Evolutionary conservation across 306 rosid species (phyloP).

Genomic region (Vicia faba): DNA sequence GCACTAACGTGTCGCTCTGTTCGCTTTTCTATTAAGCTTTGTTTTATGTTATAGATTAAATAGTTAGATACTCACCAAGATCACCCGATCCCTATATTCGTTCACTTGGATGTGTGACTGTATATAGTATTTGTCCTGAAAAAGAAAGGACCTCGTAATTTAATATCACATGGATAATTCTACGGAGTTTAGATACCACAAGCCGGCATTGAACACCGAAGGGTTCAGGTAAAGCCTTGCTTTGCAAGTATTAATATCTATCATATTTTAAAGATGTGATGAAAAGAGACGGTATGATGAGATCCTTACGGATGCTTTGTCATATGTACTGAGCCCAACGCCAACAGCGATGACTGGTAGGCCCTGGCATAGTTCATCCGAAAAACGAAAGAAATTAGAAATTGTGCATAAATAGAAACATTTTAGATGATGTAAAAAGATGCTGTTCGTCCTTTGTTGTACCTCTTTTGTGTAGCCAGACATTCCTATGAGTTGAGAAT

Average conservation of each 20-base stretch:
- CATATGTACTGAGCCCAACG: conserved; percentile 86
- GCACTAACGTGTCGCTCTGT: too few species aligned
- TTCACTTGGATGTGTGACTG: conserved; percentile 95
- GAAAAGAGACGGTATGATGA: conserved; percentile 23
- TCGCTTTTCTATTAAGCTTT: too few species aligned
- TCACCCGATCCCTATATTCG: conserved; percentile 87
- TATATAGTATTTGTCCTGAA: conserved; percentile 85
- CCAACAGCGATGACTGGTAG: conserved; percentile 88
- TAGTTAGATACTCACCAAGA: conserved; percentile 60
- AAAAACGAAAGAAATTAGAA: conserved; percentile 36
- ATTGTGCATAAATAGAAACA: conserved; percentile 2
- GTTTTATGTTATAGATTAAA: background rate
- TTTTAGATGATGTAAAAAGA: conserved; percentile 2
- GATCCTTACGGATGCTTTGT: conserved; percentile 91
- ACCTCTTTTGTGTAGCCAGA: conserved; percentile 97
- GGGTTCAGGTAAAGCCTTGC: conserved; percentile 16
- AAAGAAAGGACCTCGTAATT: conserved; percentile 10
- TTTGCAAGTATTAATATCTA: conserved; percentile 8
- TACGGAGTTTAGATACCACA: conserved; percentile 3
- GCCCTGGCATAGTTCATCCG: conserved; percentile 57
- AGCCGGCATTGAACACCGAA: conserved; percentile 2
- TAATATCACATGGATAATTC: conserved; percentile 23
- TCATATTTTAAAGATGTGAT: conserved; percentile 18
- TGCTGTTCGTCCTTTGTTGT: background rate
- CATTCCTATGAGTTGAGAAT: conserved; percentile 79